phyloP scores from a whole-genome alignment of 257 asterid species.

The Solanum virginianum region DNA sequence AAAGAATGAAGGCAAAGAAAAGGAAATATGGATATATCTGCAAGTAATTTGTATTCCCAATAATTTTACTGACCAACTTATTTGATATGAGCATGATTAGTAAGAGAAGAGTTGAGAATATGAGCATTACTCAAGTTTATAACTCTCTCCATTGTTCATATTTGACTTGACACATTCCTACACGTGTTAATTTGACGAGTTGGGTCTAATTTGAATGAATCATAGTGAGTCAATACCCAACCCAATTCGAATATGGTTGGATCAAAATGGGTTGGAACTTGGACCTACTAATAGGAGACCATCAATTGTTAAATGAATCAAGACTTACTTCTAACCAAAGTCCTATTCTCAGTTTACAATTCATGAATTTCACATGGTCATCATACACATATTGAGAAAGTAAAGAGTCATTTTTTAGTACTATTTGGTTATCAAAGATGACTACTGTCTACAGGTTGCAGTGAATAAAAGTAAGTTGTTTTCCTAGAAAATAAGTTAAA shows the following conservation, averaged over 20 bases:
- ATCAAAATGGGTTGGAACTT: too few species aligned
- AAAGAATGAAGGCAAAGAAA: neutral
- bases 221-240: too few species aligned
- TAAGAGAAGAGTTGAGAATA: neutral
- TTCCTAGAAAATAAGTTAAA: neutral
- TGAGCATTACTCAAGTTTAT: too few species aligned
- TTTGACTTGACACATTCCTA: too few species aligned
- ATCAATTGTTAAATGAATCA: neutral
- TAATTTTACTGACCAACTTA: neutral
- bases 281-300: neutral
- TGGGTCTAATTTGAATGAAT: too few species aligned
- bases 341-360: neutral
- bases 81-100: neutral
- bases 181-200: too few species aligned
- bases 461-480: neutral
- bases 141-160: too few species aligned
- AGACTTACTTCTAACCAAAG: neutral
- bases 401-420: neutral
- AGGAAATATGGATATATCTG: neutral
- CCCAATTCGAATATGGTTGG: too few species aligned
- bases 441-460: neutral
- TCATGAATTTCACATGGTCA: neutral
- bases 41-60: neutral
- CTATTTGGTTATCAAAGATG: neutral
- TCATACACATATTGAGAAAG: neutral